These are phyloP conservation scores for Pythium coloratum DNA, from an alignment of 352 stramenopile species.

Conservation along the genomic window DNA sequence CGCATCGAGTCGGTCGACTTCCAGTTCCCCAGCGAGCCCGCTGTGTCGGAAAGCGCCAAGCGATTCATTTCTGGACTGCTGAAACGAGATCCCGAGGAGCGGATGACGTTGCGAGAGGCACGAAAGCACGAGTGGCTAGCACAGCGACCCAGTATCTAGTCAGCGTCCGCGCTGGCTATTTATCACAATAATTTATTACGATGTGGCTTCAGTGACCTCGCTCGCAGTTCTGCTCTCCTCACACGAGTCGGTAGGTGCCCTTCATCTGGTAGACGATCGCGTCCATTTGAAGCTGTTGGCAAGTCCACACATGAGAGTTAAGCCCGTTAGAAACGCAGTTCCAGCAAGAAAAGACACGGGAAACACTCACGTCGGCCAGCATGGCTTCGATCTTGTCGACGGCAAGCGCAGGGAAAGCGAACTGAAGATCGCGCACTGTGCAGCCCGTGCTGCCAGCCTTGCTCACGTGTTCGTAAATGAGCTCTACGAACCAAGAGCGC, in stretches of 20 bases:
- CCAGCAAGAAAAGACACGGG: neutral
- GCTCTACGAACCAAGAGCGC: constrained; percentile 25
- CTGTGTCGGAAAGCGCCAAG: constrained; percentile 56
- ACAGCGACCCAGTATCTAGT: constrained; percentile 36
- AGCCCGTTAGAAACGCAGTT: neutral
- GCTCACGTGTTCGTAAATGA: constrained; percentile 45
- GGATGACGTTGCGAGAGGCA: constrained; percentile 63
- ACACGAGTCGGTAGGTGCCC: constrained; percentile 61
- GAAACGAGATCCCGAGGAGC: constrained; percentile 47
- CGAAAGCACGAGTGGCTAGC: constrained; percentile 62
- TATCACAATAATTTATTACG: constrained; percentile 29
- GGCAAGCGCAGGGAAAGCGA: constrained; percentile 49
- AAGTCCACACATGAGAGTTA: constrained; percentile 14
- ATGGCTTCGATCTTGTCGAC: constrained; percentile 54
- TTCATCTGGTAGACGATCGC: constrained; percentile 55
- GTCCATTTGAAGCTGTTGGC: constrained; percentile 59
- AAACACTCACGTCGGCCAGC: constrained; percentile 50
- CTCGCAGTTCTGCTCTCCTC: neutral
- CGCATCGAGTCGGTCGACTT: constrained; percentile 63
- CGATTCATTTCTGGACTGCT: constrained; percentile 66
- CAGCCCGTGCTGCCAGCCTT: constrained; percentile 36
- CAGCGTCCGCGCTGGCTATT: neutral
- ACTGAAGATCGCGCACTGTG: constrained; percentile 55
- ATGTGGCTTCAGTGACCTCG: neutral
- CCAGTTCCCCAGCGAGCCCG: constrained; percentile 46